Base-by-base conservation (phyloP, 2,329 filamentous ascomycete species). In the Phialophora chinensis region DNA sequence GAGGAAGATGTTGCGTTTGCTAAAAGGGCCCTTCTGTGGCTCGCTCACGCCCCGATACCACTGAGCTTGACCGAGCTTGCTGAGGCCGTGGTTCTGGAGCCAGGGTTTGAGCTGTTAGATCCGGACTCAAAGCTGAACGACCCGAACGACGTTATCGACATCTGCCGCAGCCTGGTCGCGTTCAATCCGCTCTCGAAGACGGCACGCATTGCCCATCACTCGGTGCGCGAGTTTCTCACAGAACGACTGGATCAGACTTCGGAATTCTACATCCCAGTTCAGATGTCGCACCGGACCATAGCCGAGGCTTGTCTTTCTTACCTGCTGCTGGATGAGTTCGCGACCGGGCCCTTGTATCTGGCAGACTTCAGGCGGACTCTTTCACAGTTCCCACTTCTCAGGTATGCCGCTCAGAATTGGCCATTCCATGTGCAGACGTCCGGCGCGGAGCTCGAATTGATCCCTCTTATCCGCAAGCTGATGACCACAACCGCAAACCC, bases 51-150 rank as follows among this genome's bases (percentile, higher is more conserved):
- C 25, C 33, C 63, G 12, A 60, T 54, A n/a, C 69, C 69, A 12
- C 49, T 72, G 12, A 64, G 55, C 4, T 25, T 71, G n/a, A 20
- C 68, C n/a, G 66, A 69, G 38, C 59, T 71, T 27, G 67, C 70
- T 4, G 63, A 66, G n/a, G 70, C 66, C 14, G 65, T 66, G n/a
- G 62, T 69, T 20, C 58, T 69, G 53, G 70, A 71, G 38, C 66
- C 69, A 20, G 55, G 42, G n/a, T 61, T 64, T 27, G 60, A 55
- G 8, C n/a, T 31, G 17, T n/a, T 69, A 14, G 68, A 69, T 49
- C 52, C 62, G 1, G 68, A 69, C 35, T 38, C 49, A 7, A 57
- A 56, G 25, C 44, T 69, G 17, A 66, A 66, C 23, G 68, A 69
- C 52, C 62, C 68, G 1, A 62, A 33, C 12, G 68, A 69, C 23